Evolutionary conservation across 495 filamentous ascomycete species (phyloP), one percentile per base, ranked within the genome.

Genomic region (Rostrohypoxylon terebratum): DNA sequence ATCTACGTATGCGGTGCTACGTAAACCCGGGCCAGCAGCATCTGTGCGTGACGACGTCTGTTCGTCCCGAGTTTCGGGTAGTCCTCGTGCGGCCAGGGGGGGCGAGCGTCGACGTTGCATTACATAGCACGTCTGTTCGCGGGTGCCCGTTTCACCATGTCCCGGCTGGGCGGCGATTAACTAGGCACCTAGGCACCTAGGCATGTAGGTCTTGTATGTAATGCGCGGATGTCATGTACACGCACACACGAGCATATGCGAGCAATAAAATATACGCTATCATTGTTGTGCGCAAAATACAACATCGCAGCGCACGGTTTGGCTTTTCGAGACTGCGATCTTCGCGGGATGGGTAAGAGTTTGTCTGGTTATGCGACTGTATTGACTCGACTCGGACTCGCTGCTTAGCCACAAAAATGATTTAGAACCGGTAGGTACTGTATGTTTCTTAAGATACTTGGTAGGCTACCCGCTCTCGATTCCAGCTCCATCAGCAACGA

Each of bases 11-110:
- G 48, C 50, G 25, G 51, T 53, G 11, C 48, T n/a, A 53, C 48
- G 47, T 50, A 50, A 25, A 50, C 47, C 47, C 47, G 11, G 58
- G 1, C 59, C 42, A 33, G 16, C 51, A 33, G 16, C 61, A 54
- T 73, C 70, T 57, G 70, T 73, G 64, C 63, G 59, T 34, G 45
- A 48, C 67, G 50, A 61, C 51, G 47, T 63, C 23, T 61, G 53
- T 60, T 64, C 63, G 59, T 61, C 70, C 48, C 59, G 34, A 61
- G 70, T 73, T 59, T 68, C 64, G 64, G 36, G 59, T 55, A 31
- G n/a, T 28, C 59, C 59, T 58, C 25, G 48, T 34, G 59, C 28
- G 59, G 59, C 34, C 50, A 45, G 47, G 20, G 20, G 33, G 18
- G 10, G 50, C 8, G 34, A 33, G 25, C 38, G 42, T 16, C 21